Conservation (phyloP, 2,329 filamentous ascomycete species). For the Phialemoniopsis sp. region DNA sequence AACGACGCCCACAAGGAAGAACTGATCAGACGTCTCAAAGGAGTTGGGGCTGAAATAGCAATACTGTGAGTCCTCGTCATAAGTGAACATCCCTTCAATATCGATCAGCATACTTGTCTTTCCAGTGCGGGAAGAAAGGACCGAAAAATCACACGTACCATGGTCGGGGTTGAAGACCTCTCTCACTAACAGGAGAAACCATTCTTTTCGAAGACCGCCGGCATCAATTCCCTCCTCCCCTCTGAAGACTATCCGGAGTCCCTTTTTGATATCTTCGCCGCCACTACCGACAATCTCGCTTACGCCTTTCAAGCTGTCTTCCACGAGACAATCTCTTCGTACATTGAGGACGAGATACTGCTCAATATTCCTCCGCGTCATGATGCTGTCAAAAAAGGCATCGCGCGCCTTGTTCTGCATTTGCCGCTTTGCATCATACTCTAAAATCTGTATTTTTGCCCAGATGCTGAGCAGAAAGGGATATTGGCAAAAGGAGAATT, state of each 20-base stretch:
- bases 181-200: conserved; percentile 83
- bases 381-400: conserved; percentile 86
- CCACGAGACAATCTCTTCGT: conserved; percentile 79
- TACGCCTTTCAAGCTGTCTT: conserved; percentile 81
- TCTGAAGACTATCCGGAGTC: conserved; percentile 76
- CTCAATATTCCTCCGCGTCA: conserved; percentile 68
- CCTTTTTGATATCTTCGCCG: conserved; percentile 86
- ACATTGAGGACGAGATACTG: conserved; percentile 76
- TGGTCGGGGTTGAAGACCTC: conserved; percentile 91
- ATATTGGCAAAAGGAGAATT: conserved; percentile 88
- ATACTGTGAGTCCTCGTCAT: conserved; percentile 84
- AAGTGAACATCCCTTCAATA: conserved; percentile 74
- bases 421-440: conserved; percentile 81
- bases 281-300: conserved; percentile 79
- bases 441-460: conserved; percentile 86
- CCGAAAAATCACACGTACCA: conserved; percentile 47
- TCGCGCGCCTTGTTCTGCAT: conserved; percentile 87
- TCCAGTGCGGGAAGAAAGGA: not conserved
- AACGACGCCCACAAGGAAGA: conserved; percentile 83
- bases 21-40: conserved; percentile 88
- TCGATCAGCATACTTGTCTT: not conserved
- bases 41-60: conserved; percentile 93
- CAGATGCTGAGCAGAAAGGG: conserved; percentile 89
- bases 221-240: conserved; percentile 91
- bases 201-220: conserved; percentile 86